Percentiles rank a stretch among this genome's conserved stretches.
Evolutionary conservation across 2,329 filamentous ascomycete species (phyloP).

Genomic region (Calonectria henricotiae): DNA sequence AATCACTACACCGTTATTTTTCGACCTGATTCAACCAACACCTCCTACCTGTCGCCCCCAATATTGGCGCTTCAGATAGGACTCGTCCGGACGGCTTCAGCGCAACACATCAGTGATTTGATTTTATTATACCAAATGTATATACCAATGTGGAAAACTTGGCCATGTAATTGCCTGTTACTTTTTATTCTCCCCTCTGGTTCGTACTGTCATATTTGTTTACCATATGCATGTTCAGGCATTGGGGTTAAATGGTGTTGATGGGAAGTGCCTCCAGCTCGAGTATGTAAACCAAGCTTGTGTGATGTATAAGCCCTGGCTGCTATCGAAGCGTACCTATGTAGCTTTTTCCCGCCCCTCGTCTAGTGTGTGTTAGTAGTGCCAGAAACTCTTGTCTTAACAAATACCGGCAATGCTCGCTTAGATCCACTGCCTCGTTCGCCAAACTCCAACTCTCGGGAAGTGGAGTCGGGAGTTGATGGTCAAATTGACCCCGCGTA

Average conservation of each 20-base stretch:
- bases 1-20: neutral
- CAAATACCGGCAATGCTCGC: conserved; percentile 1
- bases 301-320: neutral
- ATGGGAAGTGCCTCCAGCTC: neutral
- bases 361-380: neutral
- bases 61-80: neutral
- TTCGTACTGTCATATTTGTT: too few relatives aligned
- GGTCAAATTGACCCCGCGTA: conserved; percentile 49
- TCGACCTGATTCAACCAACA: neutral
- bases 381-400: conserved; percentile 3
- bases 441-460: conserved; percentile 49
- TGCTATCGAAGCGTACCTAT: neutral
- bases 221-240: too few relatives aligned
- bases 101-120: neutral
- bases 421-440: conserved; percentile 35
- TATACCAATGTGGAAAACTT: too few relatives aligned
- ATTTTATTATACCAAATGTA: neutral
- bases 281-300: neutral
- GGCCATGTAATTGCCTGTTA: too few relatives aligned
- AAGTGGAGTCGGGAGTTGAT: conserved; percentile 53
- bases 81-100: neutral
- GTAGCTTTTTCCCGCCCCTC: neutral
- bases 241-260: neutral
- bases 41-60: too few relatives aligned
- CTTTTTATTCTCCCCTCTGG: neutral